phyloP scores from a whole-genome alignment of 805 yeast genomes.

The Suhomyces tanzawaensis region DNA sequence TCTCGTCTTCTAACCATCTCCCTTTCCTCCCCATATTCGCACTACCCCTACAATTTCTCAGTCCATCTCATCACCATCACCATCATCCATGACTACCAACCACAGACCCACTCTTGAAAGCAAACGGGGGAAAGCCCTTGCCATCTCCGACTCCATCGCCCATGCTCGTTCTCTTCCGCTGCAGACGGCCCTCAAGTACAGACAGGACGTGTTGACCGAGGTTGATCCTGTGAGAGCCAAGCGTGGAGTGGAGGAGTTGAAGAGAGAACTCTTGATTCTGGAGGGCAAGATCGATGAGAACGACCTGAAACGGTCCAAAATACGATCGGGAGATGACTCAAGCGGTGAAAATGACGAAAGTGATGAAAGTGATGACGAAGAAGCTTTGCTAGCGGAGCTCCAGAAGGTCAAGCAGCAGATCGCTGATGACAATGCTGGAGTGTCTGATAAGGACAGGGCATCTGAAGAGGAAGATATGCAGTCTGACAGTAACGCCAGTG shows the following conservation, averaged over 20 bases:
- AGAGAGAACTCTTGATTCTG: conserved; percentile 13
- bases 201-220: conserved; percentile 22
- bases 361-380: conserved; percentile 5
- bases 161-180: conserved; percentile 34
- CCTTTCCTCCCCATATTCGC: too few species aligned
- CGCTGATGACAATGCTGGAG: background rate
- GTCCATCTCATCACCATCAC: too few species aligned
- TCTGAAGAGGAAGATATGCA: background rate
- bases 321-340: background rate
- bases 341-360: background rate
- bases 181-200: conserved; percentile 30
- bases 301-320: conserved; percentile 1
- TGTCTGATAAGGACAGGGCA: background rate
- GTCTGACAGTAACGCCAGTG: conserved; percentile 4
- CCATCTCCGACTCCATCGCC: conserved; percentile 32
- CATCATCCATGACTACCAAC: conserved; percentile 39
- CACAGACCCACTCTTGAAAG: conserved; percentile 44
- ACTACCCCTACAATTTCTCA: too few species aligned
- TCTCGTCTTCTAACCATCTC: too few species aligned
- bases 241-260: conserved; percentile 25
- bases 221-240: conserved; percentile 15
- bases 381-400: conserved; percentile 4
- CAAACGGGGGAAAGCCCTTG: conserved; percentile 33
- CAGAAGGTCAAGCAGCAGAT: background rate
- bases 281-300: conserved; percentile 11